Evolutionary conservation across 345 rosid species (phyloP).

Genomic region (Gossypium anomalum): DNA sequence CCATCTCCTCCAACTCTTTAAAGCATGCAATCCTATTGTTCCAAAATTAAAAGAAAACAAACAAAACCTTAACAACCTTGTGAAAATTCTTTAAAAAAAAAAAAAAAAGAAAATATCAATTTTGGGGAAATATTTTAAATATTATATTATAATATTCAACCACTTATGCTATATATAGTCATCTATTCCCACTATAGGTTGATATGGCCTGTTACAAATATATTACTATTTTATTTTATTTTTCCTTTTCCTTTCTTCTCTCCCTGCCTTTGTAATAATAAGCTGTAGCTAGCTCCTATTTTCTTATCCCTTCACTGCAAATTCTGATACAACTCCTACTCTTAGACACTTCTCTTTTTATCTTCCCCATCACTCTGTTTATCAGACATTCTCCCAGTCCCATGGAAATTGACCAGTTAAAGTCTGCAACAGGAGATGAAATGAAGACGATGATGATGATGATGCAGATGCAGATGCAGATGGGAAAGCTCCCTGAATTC

Average conservation of each 20-base stretch:
- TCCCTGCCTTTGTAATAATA: neutral
- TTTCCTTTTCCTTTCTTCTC: neutral
- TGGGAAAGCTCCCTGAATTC: constrained; percentile 36
- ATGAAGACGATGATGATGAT: constrained; percentile 34
- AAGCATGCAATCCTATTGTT: neutral
- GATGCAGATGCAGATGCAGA: constrained; percentile 32
- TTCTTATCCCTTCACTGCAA: constrained; percentile 29
- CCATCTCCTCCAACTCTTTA: neutral
- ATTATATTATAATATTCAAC: constrained; percentile 7
- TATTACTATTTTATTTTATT: constrained; percentile 15
- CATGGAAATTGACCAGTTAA: constrained; percentile 43
- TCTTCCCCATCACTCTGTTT: constrained; percentile 42
- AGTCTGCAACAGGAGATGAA: constrained; percentile 31
- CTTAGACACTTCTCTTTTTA: constrained; percentile 23
- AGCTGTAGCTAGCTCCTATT: neutral
- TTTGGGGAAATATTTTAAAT: neutral
- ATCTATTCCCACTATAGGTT: neutral
- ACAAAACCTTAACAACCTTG: constrained; percentile 27
- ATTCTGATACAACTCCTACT: constrained; percentile 38
- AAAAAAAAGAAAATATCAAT: no score
- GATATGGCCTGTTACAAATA: constrained; percentile 35
- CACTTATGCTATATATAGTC: constrained; percentile 25
- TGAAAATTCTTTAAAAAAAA: neutral
- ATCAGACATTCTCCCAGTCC: constrained; percentile 3
- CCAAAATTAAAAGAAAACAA: neutral